Base-by-base conservation (phyloP, 225 moss, liverwort and hornwort genomes). In the Climacium dendroides region DNA sequence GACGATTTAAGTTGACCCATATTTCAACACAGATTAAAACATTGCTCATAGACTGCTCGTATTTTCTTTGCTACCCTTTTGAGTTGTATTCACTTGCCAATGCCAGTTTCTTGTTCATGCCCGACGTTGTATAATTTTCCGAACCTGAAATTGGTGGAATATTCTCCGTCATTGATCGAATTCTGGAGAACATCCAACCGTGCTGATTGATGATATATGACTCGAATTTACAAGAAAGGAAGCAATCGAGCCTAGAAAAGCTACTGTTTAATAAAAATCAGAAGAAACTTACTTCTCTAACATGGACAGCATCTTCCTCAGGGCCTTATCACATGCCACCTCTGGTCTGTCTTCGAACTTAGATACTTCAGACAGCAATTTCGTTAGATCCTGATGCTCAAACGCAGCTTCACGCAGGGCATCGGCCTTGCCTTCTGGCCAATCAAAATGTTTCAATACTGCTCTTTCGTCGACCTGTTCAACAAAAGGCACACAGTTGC, bases 381-480 rank as follows among this genome's bases (percentile, higher is more conserved):
- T 97, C 74, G 88, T 89, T 76, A 97, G 81, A 87, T 97, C 96
- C 75, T 92, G 94, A 74, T 95, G 93, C 86, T 97, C 96, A 85
- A 97, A 97, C 28, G 95, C 94, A 80, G 94, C 95, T 92, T 97
- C 96, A 50, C 96, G 91, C 39, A 97, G 80, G 9, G 95, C 96
- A 90, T 97, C 96, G 41, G 96, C 95, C 83, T 97, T 95, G 69
- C 89, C 93, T 80, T 96, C 95, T 41, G 96, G 96, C 96, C 96
- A 96, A 78, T 96, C 96, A 83, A 96, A 96, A 88, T 96, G 96
- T 85, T 96, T 96, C 89, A 96, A 63, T n/a, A 96, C 96, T 45
- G 96, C 95, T 83, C 95, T 90, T 90, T 96, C 95, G 85, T 96
- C 96, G 35, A 96, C 94, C 96, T 96, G 87, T 64, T 74, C 30